A percentile compares a stretch with the other conserved stretches of the same genome.
Evolutionary conservation across 768 basidiomycete genomes (phyloP).

Genomic region (Tulasnella sp.): DNA sequence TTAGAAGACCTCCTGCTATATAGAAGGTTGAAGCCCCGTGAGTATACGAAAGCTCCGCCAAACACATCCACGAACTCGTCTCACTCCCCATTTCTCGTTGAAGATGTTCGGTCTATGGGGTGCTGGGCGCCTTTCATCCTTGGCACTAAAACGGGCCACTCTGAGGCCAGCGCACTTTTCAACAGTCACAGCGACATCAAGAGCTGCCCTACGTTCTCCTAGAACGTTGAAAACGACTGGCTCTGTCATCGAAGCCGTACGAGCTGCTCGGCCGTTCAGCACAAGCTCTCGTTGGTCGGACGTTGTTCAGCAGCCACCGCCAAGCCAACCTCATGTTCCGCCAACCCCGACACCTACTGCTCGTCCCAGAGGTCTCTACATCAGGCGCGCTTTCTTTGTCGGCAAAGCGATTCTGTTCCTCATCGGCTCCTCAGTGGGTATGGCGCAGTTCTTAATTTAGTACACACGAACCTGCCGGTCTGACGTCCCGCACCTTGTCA

Average conservation of each 20-base stretch:
- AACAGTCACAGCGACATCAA: neutral
- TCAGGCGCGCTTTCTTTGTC: conserved; percentile 11
- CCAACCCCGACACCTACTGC: neutral
- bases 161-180: neutral
- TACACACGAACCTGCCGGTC: neutral
- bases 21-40: neutral
- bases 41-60: neutral
- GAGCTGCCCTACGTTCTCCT: too few species aligned
- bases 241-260: neutral
- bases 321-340: neutral
- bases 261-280: neutral
- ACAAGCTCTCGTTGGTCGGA: neutral
- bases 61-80: neutral
- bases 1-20: neutral
- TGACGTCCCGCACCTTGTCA: neutral
- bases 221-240: neutral
- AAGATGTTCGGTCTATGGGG: neutral
- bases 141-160: neutral
- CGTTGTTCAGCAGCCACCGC: neutral
- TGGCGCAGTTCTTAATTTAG: neutral
- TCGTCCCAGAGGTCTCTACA: neutral
- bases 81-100: neutral
- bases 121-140: neutral
- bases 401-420: conserved; percentile 18
- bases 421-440: conserved; percentile 27